Conservation (phyloP, 2,329 filamentous ascomycete species). For the Blumeriella jaapii region DNA sequence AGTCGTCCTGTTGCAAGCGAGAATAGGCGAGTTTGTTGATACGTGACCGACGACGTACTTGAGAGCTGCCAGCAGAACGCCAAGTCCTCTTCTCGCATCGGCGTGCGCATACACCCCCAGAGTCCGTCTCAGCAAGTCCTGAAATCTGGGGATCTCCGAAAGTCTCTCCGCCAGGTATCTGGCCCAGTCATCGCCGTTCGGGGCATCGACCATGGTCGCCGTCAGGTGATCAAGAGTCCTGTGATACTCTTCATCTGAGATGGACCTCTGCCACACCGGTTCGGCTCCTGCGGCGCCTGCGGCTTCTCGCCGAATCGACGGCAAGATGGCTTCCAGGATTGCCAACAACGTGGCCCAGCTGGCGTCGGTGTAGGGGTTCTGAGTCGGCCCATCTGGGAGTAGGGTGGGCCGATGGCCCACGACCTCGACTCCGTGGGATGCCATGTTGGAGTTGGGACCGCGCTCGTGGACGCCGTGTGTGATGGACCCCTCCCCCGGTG, state of each 20-base stretch:
- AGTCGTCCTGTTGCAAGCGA: too few relatives aligned
- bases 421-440: background rate
- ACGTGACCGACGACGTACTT: constrained; percentile 14
- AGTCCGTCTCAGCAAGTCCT: constrained; percentile 35
- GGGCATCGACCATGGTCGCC: constrained; percentile 29
- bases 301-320: constrained; percentile 43
- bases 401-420: constrained; percentile 2
- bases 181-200: constrained; percentile 34
- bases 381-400: constrained; percentile 20
- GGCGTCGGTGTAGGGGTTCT: constrained; percentile 32
- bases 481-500: background rate
- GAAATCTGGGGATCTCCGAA: constrained; percentile 41
- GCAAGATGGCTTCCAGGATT: constrained; percentile 46
- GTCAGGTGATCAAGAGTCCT: constrained; percentile 32
- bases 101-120: constrained; percentile 26
- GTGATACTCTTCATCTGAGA: constrained; percentile 37
- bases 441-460: background rate
- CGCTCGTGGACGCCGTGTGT: background rate
- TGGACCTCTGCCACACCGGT: constrained; percentile 11
- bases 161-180: constrained; percentile 42
- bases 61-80: constrained; percentile 21
- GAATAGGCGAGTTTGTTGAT: background rate
- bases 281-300: background rate
- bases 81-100: constrained; percentile 20
- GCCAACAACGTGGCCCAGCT: constrained; percentile 45